A percentile compares a stretch with the other conserved stretches of the same genome.
Evolutionary conservation across 495 filamentous ascomycete species (phyloP).

Genomic region (Cladorrhinum samala): DNA sequence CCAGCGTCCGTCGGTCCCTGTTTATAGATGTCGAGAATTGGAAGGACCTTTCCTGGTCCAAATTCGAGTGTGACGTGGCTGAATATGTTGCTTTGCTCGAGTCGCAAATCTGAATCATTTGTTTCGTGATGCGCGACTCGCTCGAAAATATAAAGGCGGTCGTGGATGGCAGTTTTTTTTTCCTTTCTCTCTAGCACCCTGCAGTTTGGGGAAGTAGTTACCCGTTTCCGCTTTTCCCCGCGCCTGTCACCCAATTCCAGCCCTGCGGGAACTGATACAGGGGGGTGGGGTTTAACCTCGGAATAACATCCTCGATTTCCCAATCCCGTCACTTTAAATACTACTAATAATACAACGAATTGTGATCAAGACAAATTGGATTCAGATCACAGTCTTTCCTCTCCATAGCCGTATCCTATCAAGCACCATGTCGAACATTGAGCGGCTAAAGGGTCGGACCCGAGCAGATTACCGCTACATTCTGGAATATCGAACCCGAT

Average conservation of each 20-base stretch:
- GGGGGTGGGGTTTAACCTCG: too few relatives aligned
- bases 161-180: too few relatives aligned
- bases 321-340: too few relatives aligned
- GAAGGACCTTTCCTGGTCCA: background rate
- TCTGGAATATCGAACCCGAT: conserved; percentile 82
- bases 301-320: too few relatives aligned
- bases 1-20: background rate
- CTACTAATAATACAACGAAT: too few relatives aligned
- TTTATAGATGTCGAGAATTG: background rate
- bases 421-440: conserved; percentile 28
- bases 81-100: background rate
- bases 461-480: conserved; percentile 72
- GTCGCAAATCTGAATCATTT: background rate
- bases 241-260: too few relatives aligned
- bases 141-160: background rate
- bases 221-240: background rate
- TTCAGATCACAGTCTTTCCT: too few relatives aligned
- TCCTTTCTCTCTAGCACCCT: too few relatives aligned
- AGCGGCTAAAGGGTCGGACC: conserved; percentile 54
- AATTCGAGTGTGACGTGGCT: too few relatives aligned
- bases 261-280: background rate
- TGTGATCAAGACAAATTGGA: too few relatives aligned
- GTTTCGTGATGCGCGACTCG: background rate
- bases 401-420: background rate
- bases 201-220: background rate